These are phyloP conservation scores for Fusarium sp. DNA, from an alignment of 2,329 filamentous ascomycete genomes.

Conservation along the genomic window DNA sequence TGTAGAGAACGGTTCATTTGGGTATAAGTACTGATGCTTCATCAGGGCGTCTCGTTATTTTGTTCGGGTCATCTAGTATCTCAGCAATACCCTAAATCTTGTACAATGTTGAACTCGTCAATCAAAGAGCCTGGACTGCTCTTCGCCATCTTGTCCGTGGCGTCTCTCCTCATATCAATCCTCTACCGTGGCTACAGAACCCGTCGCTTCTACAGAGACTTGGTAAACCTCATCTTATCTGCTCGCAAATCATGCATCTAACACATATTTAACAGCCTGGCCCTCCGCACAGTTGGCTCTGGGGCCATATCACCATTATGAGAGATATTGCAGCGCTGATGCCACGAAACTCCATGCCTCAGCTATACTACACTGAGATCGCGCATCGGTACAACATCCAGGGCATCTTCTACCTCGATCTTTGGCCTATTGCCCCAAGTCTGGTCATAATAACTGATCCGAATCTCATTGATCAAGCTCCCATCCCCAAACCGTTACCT, in stretches of 20 bases:
- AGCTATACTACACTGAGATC: conserved; percentile 25
- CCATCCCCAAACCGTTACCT: background rate
- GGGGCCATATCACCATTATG: conserved; percentile 21
- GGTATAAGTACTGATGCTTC: background rate
- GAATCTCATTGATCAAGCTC: conserved; percentile 13
- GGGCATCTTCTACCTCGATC: conserved; percentile 29
- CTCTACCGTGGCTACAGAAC: conserved; percentile 13
- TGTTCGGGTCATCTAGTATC: rapidly evolving
- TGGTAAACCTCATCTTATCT: background rate
- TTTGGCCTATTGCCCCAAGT: conserved; percentile 19
- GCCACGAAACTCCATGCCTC: conserved; percentile 26
- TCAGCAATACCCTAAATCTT: rapidly evolving
- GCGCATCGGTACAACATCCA: conserved; percentile 5
- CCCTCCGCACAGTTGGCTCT: conserved; percentile 30
- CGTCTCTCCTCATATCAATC: background rate
- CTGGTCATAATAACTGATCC: conserved; percentile 10
- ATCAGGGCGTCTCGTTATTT: too few species aligned
- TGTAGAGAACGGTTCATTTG: too few species aligned
- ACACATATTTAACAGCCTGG: background rate
- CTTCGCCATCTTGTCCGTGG: background rate
- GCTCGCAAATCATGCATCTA: background rate
- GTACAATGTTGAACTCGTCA: background rate
- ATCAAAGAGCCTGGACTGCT: background rate
- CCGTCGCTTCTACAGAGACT: conserved; percentile 21
- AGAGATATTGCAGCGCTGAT: conserved; percentile 9